Percentiles rank a stretch among this genome's conserved stretches.
Evolutionary conservation across 2,329 filamentous ascomycete species (phyloP).

Genomic region (Rhinocladiella similis): DNA sequence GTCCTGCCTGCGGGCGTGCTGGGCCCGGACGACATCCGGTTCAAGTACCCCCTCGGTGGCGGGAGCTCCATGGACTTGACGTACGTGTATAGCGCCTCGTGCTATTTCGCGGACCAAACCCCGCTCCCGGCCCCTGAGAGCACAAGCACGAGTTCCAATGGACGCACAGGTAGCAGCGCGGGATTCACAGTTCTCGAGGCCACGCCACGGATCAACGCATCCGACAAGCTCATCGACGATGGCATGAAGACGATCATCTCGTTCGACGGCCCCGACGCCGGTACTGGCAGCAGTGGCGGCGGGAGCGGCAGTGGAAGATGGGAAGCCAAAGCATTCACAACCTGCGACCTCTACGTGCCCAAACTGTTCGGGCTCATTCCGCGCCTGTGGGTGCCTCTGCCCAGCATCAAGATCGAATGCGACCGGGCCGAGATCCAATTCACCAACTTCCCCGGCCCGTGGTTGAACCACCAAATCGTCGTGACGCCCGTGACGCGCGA

Average conservation of each 20-base stretch:
- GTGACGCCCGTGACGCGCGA: constrained; percentile 4
- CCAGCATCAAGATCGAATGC: constrained; percentile 6
- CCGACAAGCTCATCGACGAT: constrained; percentile 5
- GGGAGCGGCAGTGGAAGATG: too few relatives aligned
- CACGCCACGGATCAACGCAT: neutral
- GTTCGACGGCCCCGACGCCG: neutral
- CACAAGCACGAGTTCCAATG: too few relatives aligned
- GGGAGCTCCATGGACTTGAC: constrained; percentile 15
- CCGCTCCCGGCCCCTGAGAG: too few relatives aligned
- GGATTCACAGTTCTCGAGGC: constrained; percentile 4
- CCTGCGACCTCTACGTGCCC: neutral
- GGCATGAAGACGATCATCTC: neutral
- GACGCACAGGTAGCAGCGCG: too few relatives aligned
- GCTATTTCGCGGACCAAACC: constrained; percentile 3
- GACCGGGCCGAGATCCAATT: constrained; percentile 7
- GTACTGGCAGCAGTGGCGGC: neutral
- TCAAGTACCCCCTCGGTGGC: constrained; percentile 17
- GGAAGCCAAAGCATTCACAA: neutral
- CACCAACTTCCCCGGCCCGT: constrained; percentile 9
- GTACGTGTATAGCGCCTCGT: constrained; percentile 11
- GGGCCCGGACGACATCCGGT: constrained; percentile 11
- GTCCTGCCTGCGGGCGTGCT: constrained; percentile 1
- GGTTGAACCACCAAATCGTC: constrained; percentile 5
- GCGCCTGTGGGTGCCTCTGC: neutral
- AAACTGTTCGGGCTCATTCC: neutral